Base-by-base conservation (phyloP, 1,284 basidiomycete species). In the Leccinum fallax region DNA sequence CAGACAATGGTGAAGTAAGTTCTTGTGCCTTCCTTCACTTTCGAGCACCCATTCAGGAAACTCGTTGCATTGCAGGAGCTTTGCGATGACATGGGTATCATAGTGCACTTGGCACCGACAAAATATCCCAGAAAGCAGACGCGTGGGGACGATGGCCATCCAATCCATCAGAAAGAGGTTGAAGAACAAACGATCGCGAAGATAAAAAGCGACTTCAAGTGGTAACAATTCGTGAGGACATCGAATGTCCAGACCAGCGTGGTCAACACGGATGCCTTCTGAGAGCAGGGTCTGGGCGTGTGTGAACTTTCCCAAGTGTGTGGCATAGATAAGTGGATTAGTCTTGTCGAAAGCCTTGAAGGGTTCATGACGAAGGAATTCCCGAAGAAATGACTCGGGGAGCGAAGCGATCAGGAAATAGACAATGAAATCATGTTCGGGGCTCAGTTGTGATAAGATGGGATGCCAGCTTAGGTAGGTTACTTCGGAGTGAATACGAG, bases 41-140 rank as follows among this genome's bases (percentile, higher is more conserved):
- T 21, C 21, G 15, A 15, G 19, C 24, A 40, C 34, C 61, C 61
- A 62, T 28, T 62, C 61, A 4, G 40, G 24, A 53, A 62, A 62
- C 26, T 57, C 55, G 15, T 62, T 28, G 2, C 15, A 26, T 38
- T 40, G 60, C 2, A 62, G 49, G 26, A 62, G 51, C 8, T 8
- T 54, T 34, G 13, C 3, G 13, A 26, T 26, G 13, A 8, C 0
- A 49, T 26, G 7, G 19, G 19, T 13, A 16, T n/a, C 8, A 40
- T 40, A 38, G 21, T 8, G 3, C 48, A 13, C 13, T 11, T 4
- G 3, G 21, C 13, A 15, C 8, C 11, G 19, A 28, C 19, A 0
- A 32, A 62, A 54, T 1, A 49, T 5, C 5, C 32, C 21, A 15
- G 26, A 61, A 57, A 62, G 40, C 10, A 62, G 4, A n/a, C 19